phyloP scores from a whole-genome alignment of 129 eudicot species.

The Artemisia tridentata region DNA sequence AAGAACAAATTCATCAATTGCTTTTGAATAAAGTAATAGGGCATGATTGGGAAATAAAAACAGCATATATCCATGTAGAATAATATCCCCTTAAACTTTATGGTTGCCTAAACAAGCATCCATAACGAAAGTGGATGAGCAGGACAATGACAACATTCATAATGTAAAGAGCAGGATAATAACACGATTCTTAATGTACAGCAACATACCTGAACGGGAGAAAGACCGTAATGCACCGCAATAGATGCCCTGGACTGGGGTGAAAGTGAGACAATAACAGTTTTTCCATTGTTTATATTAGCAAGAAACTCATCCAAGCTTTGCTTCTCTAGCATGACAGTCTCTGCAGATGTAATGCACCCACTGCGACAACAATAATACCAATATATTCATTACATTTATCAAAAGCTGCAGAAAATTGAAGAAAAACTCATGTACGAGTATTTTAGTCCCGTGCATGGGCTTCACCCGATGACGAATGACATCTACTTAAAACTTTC shows the following conservation, averaged over 20 bases:
- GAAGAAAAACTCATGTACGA: not conserved
- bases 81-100: not conserved
- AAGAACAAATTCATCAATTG: not conserved
- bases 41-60: not conserved
- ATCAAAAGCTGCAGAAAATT: not conserved
- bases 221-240: constrained; percentile 80
- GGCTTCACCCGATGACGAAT: too few species aligned
- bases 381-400: not conserved
- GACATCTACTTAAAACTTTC: too few species aligned
- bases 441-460: not conserved
- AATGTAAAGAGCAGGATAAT: too few species aligned
- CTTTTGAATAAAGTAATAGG: not conserved
- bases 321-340: constrained; percentile 96
- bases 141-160: too few species aligned
- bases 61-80: not conserved
- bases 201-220: constrained; percentile 62
- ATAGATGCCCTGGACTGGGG: constrained; percentile 95
- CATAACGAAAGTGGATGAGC: too few species aligned
- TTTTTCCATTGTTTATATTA: constrained; percentile 60
- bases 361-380: constrained; percentile 62
- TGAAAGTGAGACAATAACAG: constrained; percentile 81
- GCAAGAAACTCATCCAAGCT: constrained; percentile 89
- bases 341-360: constrained; percentile 97
- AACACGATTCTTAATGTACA: constrained; percentile 2
- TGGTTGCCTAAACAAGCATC: not conserved